A percentile compares a stretch with the other conserved stretches of the same genome.
Evolutionary conservation across 345 rosid genomes (phyloP).

Genomic region (Sisymbrium irio): DNA sequence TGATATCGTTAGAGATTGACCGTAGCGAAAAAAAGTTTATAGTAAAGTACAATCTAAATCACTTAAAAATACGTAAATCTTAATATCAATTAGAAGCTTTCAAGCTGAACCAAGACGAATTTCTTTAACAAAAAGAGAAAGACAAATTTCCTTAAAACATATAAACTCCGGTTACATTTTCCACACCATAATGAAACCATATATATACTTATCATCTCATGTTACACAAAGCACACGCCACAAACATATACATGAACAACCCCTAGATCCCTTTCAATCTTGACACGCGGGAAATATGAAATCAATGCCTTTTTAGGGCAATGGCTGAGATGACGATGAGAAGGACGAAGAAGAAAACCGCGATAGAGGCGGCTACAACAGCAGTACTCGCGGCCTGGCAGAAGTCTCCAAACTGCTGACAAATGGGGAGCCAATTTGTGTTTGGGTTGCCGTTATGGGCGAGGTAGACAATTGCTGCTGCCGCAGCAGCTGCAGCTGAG

Average conservation of each 20-base stretch:
- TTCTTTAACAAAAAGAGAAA: not conserved
- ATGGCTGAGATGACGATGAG: conserved; percentile 59
- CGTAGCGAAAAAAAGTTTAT: no score
- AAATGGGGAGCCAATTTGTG: conserved; percentile 78
- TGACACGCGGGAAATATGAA: not conserved
- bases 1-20: not conserved
- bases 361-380: conserved; percentile 62
- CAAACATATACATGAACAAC: conserved; percentile 11
- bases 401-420: conserved; percentile 80
- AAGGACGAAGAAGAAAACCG: conserved; percentile 41
- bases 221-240: conserved; percentile 26
- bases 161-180: conserved; percentile 17
- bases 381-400: conserved; percentile 68
- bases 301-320: conserved; percentile 50
- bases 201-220: not conserved
- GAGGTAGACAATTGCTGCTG: conserved; percentile 69
- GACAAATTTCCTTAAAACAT: not conserved
- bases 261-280: not conserved
- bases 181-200: conserved; percentile 20
- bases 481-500: conserved; percentile 52
- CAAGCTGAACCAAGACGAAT: not conserved
- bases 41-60: not conserved
- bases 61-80: not conserved
- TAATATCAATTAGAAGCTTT: not conserved
- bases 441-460: conserved; percentile 76